Base-by-base conservation (phyloP, 441 rosid species). In the Pelargonium exstipulatum region DNA sequence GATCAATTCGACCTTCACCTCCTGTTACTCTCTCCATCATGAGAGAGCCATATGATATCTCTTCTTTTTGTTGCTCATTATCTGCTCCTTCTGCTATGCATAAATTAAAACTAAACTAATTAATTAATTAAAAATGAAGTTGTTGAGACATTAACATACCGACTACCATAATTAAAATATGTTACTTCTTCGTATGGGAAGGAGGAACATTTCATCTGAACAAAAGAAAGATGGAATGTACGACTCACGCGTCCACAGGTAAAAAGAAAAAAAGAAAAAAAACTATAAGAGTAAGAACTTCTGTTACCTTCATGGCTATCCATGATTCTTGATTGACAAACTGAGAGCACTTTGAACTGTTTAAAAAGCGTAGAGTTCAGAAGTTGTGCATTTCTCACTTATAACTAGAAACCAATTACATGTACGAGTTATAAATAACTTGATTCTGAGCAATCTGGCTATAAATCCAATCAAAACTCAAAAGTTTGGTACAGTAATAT, bases 11-110 rank as follows among this genome's bases (percentile, higher is more conserved):
- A 60, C 99, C 99, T 4, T 70, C 86, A 82, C 84, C 85, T 77
- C 97, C 91, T 20, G 91, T 89, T 75, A 92, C 73, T 70, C 87
- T 86, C 85, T 87, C 85, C 74, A 95, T 88, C 97, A 92, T 92
- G 42, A 86, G 37, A 45, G 89, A 81, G 58, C 98, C 99, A 74
- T 92, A 90, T 0, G 91, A 82, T 76, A 74, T 83, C 75, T 75
- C 91, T 73, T 88, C 81, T 62, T 81, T 78, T 71, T 82, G 85
- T 64, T 80, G 81, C 61, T 40, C 73, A 29, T 69, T 70, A 69
- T 86, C 90, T 57, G 62, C 80, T 37, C 66, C 83, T 13, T 81
- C 92, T 90, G 83, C 79, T 80, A 69, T 48, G 71, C 35, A 65
- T 2, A 18, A 9, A 55, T 55, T 7, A 17, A 37, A 65, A 49